A percentile compares a stretch with the other conserved stretches of the same genome.
Evolutionary conservation across 805 yeast genomes (phyloP).

Genomic region (Schwanniomyces polymorphus): DNA sequence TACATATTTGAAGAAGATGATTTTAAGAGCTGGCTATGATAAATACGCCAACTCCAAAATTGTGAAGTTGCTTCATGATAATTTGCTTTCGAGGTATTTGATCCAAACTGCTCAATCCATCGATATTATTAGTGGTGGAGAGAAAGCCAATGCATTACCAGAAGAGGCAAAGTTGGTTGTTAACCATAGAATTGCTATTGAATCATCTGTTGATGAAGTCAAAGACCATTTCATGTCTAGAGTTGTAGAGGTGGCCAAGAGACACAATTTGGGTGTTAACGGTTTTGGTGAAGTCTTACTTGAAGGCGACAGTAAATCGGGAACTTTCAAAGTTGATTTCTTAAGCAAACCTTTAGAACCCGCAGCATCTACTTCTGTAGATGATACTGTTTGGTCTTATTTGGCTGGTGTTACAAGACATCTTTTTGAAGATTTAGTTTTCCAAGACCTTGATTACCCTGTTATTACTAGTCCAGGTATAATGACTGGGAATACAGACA

Average conservation of each 20-base stretch:
- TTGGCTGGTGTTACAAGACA: slow-evolving; percentile 65
- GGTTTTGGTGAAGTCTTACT: slow-evolving; percentile 16
- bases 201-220: slow-evolving; percentile 22
- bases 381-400: slow-evolving; percentile 49
- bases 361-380: slow-evolving; percentile 45
- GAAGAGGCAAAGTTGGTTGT: slow-evolving; percentile 27
- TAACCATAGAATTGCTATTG: slow-evolving; percentile 38
- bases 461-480: slow-evolving; percentile 47
- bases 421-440: slow-evolving; percentile 57
- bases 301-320: slow-evolving; percentile 11
- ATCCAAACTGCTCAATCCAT: slow-evolving; percentile 34
- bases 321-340: slow-evolving; percentile 13
- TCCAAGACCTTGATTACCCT: slow-evolving; percentile 26
- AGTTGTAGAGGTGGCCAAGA: slow-evolving; percentile 26
- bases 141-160: slow-evolving; percentile 41
- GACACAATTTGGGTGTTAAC: slow-evolving; percentile 23
- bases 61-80: slow-evolving; percentile 14
- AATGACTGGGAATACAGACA: slow-evolving; percentile 63
- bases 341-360: slow-evolving; percentile 30
- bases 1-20: slow-evolving; percentile 21
- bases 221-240: slow-evolving; percentile 17
- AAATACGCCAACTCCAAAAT: slow-evolving; percentile 26
- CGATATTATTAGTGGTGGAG: slow-evolving; percentile 36
- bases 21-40: slow-evolving; percentile 37
- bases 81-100: slow-evolving; percentile 22